phyloP scores from a whole-genome alignment of 2,329 filamentous ascomycete species.

The Phialemonium atrogriseum region DNA sequence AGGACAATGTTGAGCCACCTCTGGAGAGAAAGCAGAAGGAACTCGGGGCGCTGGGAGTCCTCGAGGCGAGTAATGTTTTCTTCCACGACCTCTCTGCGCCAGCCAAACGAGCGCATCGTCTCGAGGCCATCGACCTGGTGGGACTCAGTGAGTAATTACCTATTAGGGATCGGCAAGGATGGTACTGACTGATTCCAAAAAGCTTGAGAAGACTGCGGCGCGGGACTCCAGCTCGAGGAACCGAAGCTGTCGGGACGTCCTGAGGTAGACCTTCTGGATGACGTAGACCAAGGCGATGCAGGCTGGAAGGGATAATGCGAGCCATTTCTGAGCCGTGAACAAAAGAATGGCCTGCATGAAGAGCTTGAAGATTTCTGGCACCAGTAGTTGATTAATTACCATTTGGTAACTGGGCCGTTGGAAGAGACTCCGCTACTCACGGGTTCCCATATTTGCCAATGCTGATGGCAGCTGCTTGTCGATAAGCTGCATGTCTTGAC shows the following conservation, averaged over 20 bases:
- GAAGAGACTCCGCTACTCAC: constrained; percentile 17
- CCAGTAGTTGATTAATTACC: neutral
- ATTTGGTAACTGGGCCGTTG: too few relatives aligned
- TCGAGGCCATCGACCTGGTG: constrained; percentile 15
- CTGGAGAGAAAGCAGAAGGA: constrained; percentile 40
- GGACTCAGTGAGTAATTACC: neutral
- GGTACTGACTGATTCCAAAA: constrained; percentile 27
- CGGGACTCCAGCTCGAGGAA: constrained; percentile 47
- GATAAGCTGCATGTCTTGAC: constrained; percentile 33
- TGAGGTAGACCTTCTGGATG: constrained; percentile 42
- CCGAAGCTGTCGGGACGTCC: constrained; percentile 48
- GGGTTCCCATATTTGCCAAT: constrained; percentile 22
- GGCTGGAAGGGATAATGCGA: constrained; percentile 37
- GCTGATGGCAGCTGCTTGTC: constrained; percentile 32
- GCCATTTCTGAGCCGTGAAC: constrained; percentile 32
- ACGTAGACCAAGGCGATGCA: constrained; percentile 31
- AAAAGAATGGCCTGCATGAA: constrained; percentile 36
- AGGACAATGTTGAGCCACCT: constrained; percentile 44
- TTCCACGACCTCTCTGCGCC: constrained; percentile 15
- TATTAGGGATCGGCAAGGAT: neutral
- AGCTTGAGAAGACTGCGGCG: constrained; percentile 33
- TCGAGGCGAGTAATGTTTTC: constrained; percentile 25
- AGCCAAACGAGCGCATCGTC: constrained; percentile 20
- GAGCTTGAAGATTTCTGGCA: constrained; percentile 28
- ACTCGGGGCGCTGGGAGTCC: constrained; percentile 38